phyloP scores from a whole-genome alignment of 106 monocot species.

The Dendrobium nobile region DNA sequence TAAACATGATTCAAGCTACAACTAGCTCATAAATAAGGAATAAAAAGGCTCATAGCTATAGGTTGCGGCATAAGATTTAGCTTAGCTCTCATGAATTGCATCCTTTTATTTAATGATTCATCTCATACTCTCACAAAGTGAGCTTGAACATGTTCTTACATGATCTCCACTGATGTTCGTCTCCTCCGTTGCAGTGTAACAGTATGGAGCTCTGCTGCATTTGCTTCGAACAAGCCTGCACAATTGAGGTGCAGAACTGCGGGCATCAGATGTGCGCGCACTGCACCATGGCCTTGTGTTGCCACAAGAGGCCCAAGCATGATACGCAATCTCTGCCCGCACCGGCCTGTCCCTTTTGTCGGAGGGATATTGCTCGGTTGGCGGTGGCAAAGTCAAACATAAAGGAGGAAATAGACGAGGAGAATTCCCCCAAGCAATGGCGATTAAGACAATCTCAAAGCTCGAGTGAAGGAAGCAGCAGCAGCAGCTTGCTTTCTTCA shows the following conservation, averaged over 20 bases:
- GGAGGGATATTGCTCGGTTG: conserved; percentile 63
- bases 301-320: conserved; percentile 81
- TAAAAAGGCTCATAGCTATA: too few species aligned
- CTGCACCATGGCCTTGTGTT: conserved; percentile 83
- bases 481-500: conserved; percentile 71
- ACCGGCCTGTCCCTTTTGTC: conserved; percentile 74
- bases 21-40: too few species aligned
- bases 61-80: too few species aligned
- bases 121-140: too few species aligned
- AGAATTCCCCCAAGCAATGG: conserved; percentile 22
- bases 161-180: too few species aligned
- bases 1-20: too few species aligned
- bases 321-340: conserved; percentile 28
- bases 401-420: conserved; percentile 28
- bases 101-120: too few species aligned
- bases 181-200: conserved; percentile 24
- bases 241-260: conserved; percentile 74
- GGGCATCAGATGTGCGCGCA: conserved; percentile 96
- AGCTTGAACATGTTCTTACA: too few species aligned
- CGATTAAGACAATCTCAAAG: conserved; percentile 33
- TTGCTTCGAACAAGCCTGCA: conserved; percentile 91
- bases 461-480: conserved; percentile 77
- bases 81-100: too few species aligned
- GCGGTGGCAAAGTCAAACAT: conserved; percentile 37
- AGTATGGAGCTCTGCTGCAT: conserved; percentile 77